Evolutionary conservation across 2,329 filamentous ascomycete species (phyloP).

Genomic region (Chalara sp.): DNA sequence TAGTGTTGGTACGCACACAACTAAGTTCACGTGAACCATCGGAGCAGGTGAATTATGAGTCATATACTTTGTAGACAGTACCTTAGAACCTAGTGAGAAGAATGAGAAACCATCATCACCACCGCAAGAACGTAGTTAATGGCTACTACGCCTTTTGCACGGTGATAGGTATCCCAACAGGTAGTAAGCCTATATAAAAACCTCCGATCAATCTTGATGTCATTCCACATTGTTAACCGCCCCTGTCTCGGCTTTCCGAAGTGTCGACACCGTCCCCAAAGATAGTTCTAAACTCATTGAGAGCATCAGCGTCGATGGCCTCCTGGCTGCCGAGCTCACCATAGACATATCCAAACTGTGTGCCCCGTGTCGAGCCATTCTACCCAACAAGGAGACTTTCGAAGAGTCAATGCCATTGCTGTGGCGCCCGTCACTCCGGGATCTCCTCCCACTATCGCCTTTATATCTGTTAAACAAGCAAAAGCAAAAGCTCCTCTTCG

Average conservation of each 20-base stretch:
- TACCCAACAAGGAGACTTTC: conserved; percentile 59
- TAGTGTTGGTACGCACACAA: no score
- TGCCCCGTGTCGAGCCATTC: conserved; percentile 57
- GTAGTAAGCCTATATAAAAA: no score
- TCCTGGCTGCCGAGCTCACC: conserved; percentile 63
- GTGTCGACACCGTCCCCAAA: conserved; percentile 51
- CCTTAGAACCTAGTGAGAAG: no score
- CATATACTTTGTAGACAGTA: no score
- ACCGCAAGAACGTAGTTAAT: no score
- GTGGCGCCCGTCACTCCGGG: conserved; percentile 38
- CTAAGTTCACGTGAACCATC: no score
- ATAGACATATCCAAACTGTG: conserved; percentile 43
- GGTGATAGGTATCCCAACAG: no score
- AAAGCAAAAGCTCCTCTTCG: conserved; percentile 40
- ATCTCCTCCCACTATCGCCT: conserved; percentile 36
- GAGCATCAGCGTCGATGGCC: conserved; percentile 56
- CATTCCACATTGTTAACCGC: conserved; percentile 56
- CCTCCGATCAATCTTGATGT: conserved; percentile 17
- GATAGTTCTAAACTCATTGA: conserved; percentile 46
- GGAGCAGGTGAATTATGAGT: no score
- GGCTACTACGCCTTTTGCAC: no score
- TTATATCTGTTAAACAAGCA: conserved; percentile 47
- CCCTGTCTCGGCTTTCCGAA: conserved; percentile 56
- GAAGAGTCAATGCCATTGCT: conserved; percentile 47
- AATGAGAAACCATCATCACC: no score